These are phyloP conservation scores for Beauveria varroae DNA, from an alignment of 2,329 filamentous ascomycete species.

Conservation along the genomic window DNA sequence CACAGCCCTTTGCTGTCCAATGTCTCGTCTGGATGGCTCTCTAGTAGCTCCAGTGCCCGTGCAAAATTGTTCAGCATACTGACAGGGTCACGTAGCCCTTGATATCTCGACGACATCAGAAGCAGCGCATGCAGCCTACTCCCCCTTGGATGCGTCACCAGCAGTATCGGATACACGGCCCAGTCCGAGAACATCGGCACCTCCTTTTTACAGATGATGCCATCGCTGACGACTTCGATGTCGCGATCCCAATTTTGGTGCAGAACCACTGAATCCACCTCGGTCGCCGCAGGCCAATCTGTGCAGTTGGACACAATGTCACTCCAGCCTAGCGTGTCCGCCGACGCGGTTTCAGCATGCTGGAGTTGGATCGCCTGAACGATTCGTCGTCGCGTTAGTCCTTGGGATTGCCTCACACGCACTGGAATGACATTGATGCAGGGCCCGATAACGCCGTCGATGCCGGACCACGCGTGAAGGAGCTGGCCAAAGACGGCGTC, in stretches of 20 bases:
- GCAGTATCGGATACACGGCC: background rate
- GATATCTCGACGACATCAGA: slow-evolving; percentile 2
- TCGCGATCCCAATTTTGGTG: slow-evolving; percentile 3
- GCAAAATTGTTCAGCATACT: background rate
- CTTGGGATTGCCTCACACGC: background rate
- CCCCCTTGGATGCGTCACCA: background rate
- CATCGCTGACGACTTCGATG: background rate
- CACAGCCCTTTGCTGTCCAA: background rate
- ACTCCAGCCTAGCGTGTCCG: background rate
- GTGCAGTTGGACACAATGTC: background rate
- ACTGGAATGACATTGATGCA: slow-evolving; percentile 5
- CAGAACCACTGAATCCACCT: slow-evolving; percentile 1
- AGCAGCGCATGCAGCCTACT: background rate
- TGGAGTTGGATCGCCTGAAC: background rate
- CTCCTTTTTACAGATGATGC: background rate
- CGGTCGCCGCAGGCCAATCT: background rate
- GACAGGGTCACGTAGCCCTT: background rate
- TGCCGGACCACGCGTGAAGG: background rate
- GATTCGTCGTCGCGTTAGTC: background rate
- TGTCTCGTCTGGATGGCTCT: background rate
- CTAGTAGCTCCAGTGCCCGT: background rate
- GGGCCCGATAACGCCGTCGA: background rate
- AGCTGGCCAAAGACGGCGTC: slow-evolving; percentile 1
- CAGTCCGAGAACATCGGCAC: background rate
- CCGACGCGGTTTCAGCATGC: background rate